phyloP scores from a whole-genome alignment of 805 yeast species.

The Starmerella floricola region DNA sequence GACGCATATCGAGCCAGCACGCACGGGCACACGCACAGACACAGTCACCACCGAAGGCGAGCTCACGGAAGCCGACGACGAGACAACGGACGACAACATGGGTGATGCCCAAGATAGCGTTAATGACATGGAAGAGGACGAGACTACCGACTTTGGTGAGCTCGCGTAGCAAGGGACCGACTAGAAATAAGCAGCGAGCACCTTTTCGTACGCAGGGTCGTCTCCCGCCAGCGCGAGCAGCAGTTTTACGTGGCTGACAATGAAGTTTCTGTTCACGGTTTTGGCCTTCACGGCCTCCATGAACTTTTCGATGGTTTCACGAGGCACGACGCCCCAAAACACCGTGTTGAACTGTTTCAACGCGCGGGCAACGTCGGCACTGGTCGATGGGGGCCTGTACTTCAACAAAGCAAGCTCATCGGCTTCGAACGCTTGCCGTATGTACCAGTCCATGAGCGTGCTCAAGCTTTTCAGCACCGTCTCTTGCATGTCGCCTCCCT shows the following conservation, averaged over 20 bases:
- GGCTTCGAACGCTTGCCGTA: constrained; percentile 3
- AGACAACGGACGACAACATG: too few species aligned
- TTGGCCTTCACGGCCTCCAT: not conserved
- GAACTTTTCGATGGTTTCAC: not conserved
- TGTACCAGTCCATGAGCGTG: constrained; percentile 12
- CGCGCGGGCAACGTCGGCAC: not conserved
- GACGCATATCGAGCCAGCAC: too few species aligned
- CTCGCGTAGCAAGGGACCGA: too few species aligned
- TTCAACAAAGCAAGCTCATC: constrained; percentile 6
- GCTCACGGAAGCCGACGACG: too few species aligned
- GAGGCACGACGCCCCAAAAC: not conserved
- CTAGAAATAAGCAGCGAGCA: not conserved
- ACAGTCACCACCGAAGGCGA: not conserved
- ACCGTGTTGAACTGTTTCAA: not conserved
- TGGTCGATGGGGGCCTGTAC: constrained; percentile 5
- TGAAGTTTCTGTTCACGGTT: not conserved
- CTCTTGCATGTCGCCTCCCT: not conserved
- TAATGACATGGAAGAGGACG: too few species aligned
- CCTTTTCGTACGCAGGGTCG: not conserved
- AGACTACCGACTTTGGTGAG: too few species aligned
- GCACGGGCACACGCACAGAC: not conserved
- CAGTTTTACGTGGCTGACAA: constrained; percentile 2
- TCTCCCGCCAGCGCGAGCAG: constrained; percentile 2
- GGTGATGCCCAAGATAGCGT: too few species aligned
- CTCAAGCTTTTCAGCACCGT: not conserved